Percentiles rank a stretch among this genome's conserved stretches.
Evolutionary conservation across 371 early-diverging fungal genomes (phyloP).

Genomic region (Mycotypha africana): DNA sequence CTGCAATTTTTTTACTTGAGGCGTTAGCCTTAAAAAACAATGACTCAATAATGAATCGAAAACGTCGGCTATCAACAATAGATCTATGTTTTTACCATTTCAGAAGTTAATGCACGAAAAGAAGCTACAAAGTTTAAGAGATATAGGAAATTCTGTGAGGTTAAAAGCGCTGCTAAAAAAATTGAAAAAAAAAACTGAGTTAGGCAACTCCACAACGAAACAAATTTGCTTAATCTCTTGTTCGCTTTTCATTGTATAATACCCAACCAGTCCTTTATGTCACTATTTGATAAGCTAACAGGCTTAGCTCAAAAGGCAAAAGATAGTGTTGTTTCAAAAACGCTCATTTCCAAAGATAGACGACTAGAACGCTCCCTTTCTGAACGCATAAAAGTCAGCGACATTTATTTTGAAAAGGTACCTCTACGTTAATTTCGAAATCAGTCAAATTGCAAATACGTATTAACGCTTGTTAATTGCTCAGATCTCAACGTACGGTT

Average conservation of each 20-base stretch:
- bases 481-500: constrained; percentile 44
- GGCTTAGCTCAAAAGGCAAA: constrained; percentile 37
- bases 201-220: too few relatives aligned
- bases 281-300: constrained; percentile 35
- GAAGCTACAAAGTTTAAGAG: not conserved
- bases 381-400: constrained; percentile 14
- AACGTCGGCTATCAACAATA: too few relatives aligned
- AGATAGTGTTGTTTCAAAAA: constrained; percentile 28
- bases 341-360: constrained; percentile 35
- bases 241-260: constrained; percentile 2
- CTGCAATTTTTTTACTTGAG: constrained; percentile 70
- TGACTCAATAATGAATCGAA: not conserved
- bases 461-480: not conserved
- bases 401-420: constrained; percentile 21
- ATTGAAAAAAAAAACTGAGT: not conserved
- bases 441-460: not conserved
- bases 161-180: not conserved
- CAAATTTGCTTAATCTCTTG: not conserved
- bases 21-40: constrained; percentile 58
- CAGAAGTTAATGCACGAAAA: too few relatives aligned
- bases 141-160: not conserved
- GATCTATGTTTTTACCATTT: too few relatives aligned
- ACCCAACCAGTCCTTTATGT: constrained; percentile 11
- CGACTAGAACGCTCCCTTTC: constrained; percentile 36
- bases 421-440: not conserved